These are phyloP conservation scores for Tolypocladium nubicola DNA, from an alignment of 2,329 filamentous ascomycete species.

Conservation along the genomic window DNA sequence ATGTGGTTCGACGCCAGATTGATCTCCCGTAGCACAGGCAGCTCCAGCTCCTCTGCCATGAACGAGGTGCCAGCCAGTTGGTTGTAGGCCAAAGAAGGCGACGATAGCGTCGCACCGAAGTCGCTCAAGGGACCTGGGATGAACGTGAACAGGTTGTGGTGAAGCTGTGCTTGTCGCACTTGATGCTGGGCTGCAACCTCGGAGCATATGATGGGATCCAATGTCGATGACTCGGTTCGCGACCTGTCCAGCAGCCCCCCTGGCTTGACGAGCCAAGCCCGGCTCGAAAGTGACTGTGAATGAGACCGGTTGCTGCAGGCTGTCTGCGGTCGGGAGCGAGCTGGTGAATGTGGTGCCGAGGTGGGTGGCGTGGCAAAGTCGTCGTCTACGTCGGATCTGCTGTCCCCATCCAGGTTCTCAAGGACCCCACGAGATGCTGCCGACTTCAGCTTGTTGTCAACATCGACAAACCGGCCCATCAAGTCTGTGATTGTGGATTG, in stretches of 20 bases:
- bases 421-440: background rate
- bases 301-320: constrained; percentile 31
- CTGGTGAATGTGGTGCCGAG: constrained; percentile 39
- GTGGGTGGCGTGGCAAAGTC: constrained; percentile 49
- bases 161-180: constrained; percentile 52
- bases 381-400: constrained; percentile 38
- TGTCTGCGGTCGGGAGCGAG: constrained; percentile 37
- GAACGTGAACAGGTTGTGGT: constrained; percentile 63
- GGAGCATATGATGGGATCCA: constrained; percentile 47
- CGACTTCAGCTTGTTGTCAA: constrained; percentile 8
- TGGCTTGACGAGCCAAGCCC: constrained; percentile 43
- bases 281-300: constrained; percentile 28
- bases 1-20: constrained; percentile 68
- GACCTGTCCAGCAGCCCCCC: constrained; percentile 62
- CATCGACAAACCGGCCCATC: constrained; percentile 20
- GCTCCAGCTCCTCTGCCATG: constrained; percentile 52
- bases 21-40: constrained; percentile 68
- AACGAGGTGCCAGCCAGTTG: constrained; percentile 55
- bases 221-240: constrained; percentile 49
- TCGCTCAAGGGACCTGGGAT: constrained; percentile 63
- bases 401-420: constrained; percentile 29
- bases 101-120: constrained; percentile 59
- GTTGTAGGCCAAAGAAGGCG: constrained; percentile 68
- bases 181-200: constrained; percentile 41
- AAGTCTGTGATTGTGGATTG: constrained; percentile 11